Base-by-base conservation (phyloP, 139 green algal species). In the Asterochloris sp. region DNA sequence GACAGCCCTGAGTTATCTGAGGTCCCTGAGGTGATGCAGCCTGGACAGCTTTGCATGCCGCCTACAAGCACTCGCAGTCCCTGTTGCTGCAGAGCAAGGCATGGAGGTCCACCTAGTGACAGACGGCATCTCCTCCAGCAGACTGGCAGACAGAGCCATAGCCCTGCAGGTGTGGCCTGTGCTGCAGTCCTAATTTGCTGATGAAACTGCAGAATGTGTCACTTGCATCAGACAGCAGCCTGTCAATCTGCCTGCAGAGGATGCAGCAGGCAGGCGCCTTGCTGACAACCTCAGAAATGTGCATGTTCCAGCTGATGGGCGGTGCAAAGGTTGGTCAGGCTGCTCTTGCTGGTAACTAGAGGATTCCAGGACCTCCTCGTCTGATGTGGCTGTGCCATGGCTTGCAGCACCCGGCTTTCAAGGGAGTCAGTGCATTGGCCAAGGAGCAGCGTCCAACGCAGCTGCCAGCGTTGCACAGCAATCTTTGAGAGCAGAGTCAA, bases 51-150 rank as follows among this genome's bases (percentile, higher is more conserved):
- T 69, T 1, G 17, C 12, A 79, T 13, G 27, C 38, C 26, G 17
- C 13, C 12, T 62, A 12, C 24, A 29, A 54, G 16, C 23, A 11
- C 0, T n/a, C 23, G 10, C 54, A 23, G 10, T n/a, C 15, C 28
- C 16, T 71, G 66, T 29, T 79, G 74, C 12, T 82, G 29, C 85
- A 89, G 90, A 93, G 28, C 73, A 76, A 12, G 92, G 92, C 13
- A 93, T 92, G 61, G 91, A 95, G 77, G 93, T 98, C 60, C 93
- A 97, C 81, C 63, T 98, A 27, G 60, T 97, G 19, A 87, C 92
- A 17, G 95, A 98, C 78, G 95, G 87, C 13, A 90, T 98, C n/a
- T 93, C 86, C 29, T 92, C 84, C 28, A 85, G 92, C 69, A 83
- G 92, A 0, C 26, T 84, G 21, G 69, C 74, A 21, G 94, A 98